These are phyloP conservation scores for Coprinopsis strossmayeri DNA, from an alignment of 768 basidiomycete species.

Conservation along the genomic window DNA sequence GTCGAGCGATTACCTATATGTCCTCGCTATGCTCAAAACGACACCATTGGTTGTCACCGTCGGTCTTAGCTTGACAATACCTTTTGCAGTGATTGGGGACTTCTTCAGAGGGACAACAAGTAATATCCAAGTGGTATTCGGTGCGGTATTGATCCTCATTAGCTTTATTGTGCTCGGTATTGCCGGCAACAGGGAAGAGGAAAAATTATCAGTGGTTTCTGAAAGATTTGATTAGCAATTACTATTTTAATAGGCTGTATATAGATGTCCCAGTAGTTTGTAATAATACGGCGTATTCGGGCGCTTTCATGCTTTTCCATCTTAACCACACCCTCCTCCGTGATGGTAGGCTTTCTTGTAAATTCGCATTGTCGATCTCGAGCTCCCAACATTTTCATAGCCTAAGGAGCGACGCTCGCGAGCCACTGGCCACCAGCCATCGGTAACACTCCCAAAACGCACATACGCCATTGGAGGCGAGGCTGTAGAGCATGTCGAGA, in stretches of 20 bases:
- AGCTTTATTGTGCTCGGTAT: constrained; percentile 53
- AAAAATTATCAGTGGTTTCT: too few relatives aligned
- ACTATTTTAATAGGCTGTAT: too few relatives aligned
- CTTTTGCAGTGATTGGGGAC: constrained; percentile 83
- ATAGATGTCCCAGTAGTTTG: too few relatives aligned
- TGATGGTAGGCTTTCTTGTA: constrained; percentile 18
- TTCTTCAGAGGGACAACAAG: constrained; percentile 32
- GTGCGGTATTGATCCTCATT: constrained; percentile 69
- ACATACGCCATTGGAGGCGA: constrained; percentile 44
- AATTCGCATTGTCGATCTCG: constrained; percentile 3
- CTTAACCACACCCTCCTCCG: constrained; percentile 1
- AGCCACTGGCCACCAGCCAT: constrained; percentile 40
- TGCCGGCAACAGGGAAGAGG: constrained; percentile 20
- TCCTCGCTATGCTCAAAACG: constrained; percentile 93
- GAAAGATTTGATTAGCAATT: too few relatives aligned
- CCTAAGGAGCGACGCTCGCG: constrained; percentile 39
- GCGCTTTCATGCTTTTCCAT: too few relatives aligned
- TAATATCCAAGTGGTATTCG: constrained; percentile 54
- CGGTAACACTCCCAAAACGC: constrained; percentile 42
- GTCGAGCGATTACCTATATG: constrained; percentile 80
- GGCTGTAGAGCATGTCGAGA: constrained; percentile 39
- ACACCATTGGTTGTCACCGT: constrained; percentile 91
- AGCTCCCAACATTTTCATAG: constrained; percentile 13
- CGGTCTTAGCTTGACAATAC: constrained; percentile 90
- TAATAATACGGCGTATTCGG: too few relatives aligned